Conservation (phyloP, 2,329 filamentous ascomycete species). For the Fusarium protoensiforme region DNA sequence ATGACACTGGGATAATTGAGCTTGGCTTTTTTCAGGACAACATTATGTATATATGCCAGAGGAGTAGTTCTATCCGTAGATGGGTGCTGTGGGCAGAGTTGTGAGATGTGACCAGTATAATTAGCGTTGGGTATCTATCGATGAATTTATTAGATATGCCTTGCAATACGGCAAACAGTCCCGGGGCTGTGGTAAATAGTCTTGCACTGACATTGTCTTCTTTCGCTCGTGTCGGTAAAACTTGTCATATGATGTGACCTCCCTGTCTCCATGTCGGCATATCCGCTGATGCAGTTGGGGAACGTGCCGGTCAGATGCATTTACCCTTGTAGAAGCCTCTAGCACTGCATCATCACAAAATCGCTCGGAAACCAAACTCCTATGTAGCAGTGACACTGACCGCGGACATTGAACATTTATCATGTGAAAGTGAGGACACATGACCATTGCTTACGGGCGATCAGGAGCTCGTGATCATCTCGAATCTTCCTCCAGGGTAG, state of each 20-base stretch:
- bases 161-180: neutral
- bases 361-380: neutral
- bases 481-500: slow-evolving; percentile 34
- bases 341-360: neutral
- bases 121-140: too few species aligned
- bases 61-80: neutral
- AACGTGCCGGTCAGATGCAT: neutral
- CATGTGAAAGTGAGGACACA: slow-evolving; percentile 3
- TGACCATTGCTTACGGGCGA: neutral
- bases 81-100: neutral
- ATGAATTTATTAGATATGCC: neutral
- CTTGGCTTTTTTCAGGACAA: too few species aligned
- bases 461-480: neutral
- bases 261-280: neutral
- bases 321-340: neutral
- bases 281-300: neutral
- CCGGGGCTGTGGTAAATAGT: neutral
- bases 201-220: neutral
- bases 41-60: neutral
- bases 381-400: neutral
- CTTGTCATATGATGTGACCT: neutral
- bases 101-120: neutral
- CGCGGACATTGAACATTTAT: neutral
- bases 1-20: neutral
- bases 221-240: neutral